Evolutionary conservation across 2,329 filamentous ascomycete species (phyloP), one percentile per base, ranked within the genome.

Genomic region (Microdochium trichocladiopsis): DNA sequence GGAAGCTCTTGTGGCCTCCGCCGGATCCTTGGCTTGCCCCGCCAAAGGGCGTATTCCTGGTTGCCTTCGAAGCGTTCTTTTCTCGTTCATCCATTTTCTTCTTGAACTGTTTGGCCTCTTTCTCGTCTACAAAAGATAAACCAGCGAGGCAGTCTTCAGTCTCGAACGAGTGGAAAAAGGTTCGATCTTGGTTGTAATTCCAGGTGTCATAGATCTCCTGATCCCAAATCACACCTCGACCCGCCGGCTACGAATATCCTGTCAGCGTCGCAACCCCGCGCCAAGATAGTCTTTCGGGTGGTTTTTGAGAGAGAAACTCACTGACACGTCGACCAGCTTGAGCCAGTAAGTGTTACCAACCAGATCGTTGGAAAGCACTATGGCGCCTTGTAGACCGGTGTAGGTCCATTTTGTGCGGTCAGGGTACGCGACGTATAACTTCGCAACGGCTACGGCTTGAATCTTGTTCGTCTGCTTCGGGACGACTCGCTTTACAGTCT

Each of bases 121-220:
- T 97, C 75, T 97, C 94, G 69, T 97, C 94, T 55, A 87, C 85
- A 64, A 99, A 99, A 23, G 90, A 96, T 55, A 99, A 74, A 1
- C 86, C 94, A 5, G 91, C 94, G 55, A 95, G 74, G 63, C 91
- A 97, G 57, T 95, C 85, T 70, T 97, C 92, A 52, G 96, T 80
- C 73, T 99, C 94, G 67, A 99, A 99, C 5, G 90, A 91, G 71
- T 97, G 92, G 72, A 99, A 99, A 73, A 96, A 99, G 55, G 90
- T 93, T 56, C 94, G 86, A 68, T 99, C 94, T 66, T 96, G 93
- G 72, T 96, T 96, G 76, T 97, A 99, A 57, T 79, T 78, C 78
- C 95, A 97, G 50, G 84, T 85, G 61, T 99, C 93, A 73, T 95
- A 99, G 62, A 99, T 90, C 72, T 99, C 94, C 73, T 97, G 93